phyloP scores from a whole-genome alignment of 2,329 filamentous ascomycete species.

The Monosporascus sp. region DNA sequence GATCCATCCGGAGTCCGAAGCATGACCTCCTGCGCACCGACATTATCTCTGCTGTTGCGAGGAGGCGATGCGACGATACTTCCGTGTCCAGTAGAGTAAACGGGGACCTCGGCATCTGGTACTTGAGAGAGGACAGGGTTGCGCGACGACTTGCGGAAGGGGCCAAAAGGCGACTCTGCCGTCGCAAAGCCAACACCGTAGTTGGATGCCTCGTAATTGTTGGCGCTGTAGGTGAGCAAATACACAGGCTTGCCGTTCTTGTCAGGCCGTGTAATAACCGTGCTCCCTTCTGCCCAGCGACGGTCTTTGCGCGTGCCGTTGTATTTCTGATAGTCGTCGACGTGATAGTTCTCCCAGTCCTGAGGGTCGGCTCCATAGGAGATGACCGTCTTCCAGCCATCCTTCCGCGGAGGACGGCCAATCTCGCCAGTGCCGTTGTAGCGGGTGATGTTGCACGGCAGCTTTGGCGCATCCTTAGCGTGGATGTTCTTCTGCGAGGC shows the following conservation, averaged over 20 bases:
- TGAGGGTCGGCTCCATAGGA: constrained; percentile 30
- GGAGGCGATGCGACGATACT: constrained; percentile 29
- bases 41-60: constrained; percentile 5
- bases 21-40: constrained; percentile 28
- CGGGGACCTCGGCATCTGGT: constrained; percentile 20
- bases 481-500: constrained; percentile 23
- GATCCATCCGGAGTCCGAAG: constrained; percentile 20
- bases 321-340: constrained; percentile 27
- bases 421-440: constrained; percentile 31
- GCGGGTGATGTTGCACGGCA: constrained; percentile 25
- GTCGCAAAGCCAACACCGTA: constrained; percentile 31
- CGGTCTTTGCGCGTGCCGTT: constrained; percentile 30
- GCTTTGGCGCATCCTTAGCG: constrained; percentile 16
- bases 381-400: constrained; percentile 31
- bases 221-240: constrained; percentile 24
- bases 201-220: constrained; percentile 17
- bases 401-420: constrained; percentile 27
- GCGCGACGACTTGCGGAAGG: constrained; percentile 25
- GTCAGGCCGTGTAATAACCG: constrained; percentile 19
- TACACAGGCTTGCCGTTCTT: constrained; percentile 20
- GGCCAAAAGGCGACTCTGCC: constrained; percentile 25
- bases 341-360: constrained; percentile 30
- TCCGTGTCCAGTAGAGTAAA: constrained; percentile 30
- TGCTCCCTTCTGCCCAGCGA: constrained; percentile 32
- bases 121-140: constrained; percentile 28